Base-by-base conservation (phyloP, 768 basidiomycete genomes). In the Russula dissimulans region DNA sequence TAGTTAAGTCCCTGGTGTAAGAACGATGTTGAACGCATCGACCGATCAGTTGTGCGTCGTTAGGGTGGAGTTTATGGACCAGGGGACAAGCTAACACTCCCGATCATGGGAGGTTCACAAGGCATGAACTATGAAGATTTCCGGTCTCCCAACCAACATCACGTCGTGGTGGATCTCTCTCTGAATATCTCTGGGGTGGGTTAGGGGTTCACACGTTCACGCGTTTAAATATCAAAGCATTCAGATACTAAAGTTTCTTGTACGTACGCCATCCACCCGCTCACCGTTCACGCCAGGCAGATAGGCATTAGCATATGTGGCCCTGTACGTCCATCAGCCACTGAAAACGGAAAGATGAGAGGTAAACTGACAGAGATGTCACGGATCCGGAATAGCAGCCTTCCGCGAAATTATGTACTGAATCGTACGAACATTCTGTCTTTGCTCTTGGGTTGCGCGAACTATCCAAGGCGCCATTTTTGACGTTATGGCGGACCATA, bases 401-500 rank as follows among this genome's bases (percentile, higher is more conserved):
- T 48, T 51, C 22, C 39, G 32, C 46, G 26, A 54, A 39, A 62
- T 3, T n/a, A 34, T 36, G 29, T 61, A 61, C 32, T 36, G 38
- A 17, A 42, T 47, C 8, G 60, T 57, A 10, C 44, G 50, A 57
- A 47, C 5, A 22, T n/a, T 12, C 22, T 61, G 60, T 26, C 22
- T 15, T 15, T 31, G 18, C 17, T 61, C 45, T 15, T 31, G 9
- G 39, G 14, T 8, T 5, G 15, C 36, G 10, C 50, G 8, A 31
- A 52, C 18, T 36, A 61, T 18, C n/a, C 38, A 39, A 12, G 50
- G 38, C 18, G 22, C 32, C 14, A 10, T 53, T 42, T 47, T 57
- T 15, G 44, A 36, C 39, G 44, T 57, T 7, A 61, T n/a, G 3
- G 60, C 60, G 7, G 56, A 57, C 11, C 61, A 61, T 22, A 58